phyloP scores from a whole-genome alignment of 225 moss, liverwort and hornwort species.

The Physcomitrium patens region DNA sequence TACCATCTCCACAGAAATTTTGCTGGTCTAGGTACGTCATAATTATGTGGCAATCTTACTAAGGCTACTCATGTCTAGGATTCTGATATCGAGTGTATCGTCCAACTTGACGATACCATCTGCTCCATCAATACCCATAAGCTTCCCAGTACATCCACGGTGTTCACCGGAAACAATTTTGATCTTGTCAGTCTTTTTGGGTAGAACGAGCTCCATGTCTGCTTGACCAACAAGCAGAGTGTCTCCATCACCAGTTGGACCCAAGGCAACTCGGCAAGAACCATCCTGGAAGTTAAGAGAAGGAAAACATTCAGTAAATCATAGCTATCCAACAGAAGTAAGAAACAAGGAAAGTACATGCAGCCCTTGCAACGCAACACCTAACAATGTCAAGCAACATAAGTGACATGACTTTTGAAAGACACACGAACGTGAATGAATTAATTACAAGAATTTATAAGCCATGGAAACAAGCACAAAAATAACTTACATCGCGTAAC shows the following conservation, averaged over 20 bases:
- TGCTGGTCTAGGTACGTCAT: constrained; percentile 7
- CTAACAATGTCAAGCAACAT: background rate
- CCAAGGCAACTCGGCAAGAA: constrained; percentile 78
- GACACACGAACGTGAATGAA: too few relatives aligned
- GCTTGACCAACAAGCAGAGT: constrained; percentile 56
- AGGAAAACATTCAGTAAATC: constrained; percentile 8
- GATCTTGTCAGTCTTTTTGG: constrained; percentile 87
- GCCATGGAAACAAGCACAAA: too few relatives aligned
- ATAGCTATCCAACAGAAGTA: background rate
- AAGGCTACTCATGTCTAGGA: constrained; percentile 97
- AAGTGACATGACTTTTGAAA: too few relatives aligned
- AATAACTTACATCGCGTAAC: background rate
- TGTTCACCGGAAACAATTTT: constrained; percentile 92
- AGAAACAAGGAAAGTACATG: background rate
- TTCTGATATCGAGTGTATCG: constrained; percentile 90
- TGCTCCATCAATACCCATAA: constrained; percentile 97
- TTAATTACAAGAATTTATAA: too few relatives aligned
- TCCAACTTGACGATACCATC: constrained; percentile 99
- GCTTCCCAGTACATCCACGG: constrained; percentile 84
- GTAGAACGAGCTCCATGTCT: constrained; percentile 89
- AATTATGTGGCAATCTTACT: constrained; percentile 66
- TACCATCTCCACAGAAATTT: constrained; percentile 7
- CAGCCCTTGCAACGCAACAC: background rate
- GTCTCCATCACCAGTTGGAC: constrained; percentile 75
- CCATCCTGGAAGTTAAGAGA: constrained; percentile 65